Conservation (phyloP, 345 rosid species). For the Zanthoxylum bungeanum region DNA sequence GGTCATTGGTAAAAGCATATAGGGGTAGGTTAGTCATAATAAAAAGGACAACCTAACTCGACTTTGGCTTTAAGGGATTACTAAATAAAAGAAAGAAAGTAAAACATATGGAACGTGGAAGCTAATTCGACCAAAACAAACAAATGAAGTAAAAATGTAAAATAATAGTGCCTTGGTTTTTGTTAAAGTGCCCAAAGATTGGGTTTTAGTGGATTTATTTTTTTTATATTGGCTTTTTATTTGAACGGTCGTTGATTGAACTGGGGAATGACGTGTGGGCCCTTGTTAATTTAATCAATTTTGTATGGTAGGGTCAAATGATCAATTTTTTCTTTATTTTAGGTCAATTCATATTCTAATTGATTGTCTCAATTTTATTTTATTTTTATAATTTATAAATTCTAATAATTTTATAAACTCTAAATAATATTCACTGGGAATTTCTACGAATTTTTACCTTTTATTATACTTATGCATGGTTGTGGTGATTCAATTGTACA, state of each 20-base stretch:
- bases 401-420: too few species aligned
- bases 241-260: not conserved
- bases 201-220: not conserved
- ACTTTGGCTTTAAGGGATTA: conserved; percentile 20
- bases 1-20: too few species aligned
- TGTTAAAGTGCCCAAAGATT: conserved; percentile 17
- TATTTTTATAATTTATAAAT: too few species aligned
- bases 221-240: not conserved
- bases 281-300: not conserved
- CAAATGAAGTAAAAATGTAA: conserved; percentile 5
- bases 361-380: too few species aligned
- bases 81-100: too few species aligned
- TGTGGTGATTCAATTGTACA: too few species aligned
- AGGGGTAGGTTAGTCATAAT: conserved; percentile 15
- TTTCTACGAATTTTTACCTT: too few species aligned
- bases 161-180: conserved; percentile 36
- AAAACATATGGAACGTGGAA: not conserved
- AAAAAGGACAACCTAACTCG: not conserved
- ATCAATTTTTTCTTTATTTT: not conserved
- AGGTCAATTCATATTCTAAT: too few species aligned
- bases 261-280: not conserved
- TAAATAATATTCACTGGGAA: too few species aligned
- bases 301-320: not conserved
- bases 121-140: not conserved
- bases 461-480: too few species aligned